These are phyloP conservation scores for Saccharum hybrid DNA, from an alignment of 202 grass and related monocot genomes.

Conservation along the genomic window DNA sequence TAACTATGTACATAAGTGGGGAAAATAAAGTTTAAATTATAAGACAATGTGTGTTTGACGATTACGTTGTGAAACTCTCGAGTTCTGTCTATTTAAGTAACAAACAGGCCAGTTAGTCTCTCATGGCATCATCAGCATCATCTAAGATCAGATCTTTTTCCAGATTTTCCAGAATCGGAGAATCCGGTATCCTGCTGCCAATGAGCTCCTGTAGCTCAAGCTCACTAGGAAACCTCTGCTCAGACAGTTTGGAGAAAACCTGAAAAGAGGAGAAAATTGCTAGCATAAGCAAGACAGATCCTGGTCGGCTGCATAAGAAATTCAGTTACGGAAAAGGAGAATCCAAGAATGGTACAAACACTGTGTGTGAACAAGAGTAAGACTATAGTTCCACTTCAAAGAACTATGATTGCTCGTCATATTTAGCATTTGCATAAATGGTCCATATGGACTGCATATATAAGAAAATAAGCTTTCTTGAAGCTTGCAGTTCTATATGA, in stretches of 20 bases:
- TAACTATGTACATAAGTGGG: slow-evolving; percentile 44
- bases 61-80: neutral
- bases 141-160: slow-evolving; percentile 57
- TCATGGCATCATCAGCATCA: neutral
- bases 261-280: slow-evolving; percentile 46
- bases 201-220: slow-evolving; percentile 78
- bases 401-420: neutral
- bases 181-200: slow-evolving; percentile 49
- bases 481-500: neutral
- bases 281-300: slow-evolving; percentile 29
- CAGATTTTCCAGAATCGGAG: slow-evolving; percentile 55
- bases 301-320: neutral
- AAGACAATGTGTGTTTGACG: neutral
- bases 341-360: neutral
- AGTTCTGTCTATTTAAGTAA: slow-evolving; percentile 31
- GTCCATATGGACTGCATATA: neutral
- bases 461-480: neutral
- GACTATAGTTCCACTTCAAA: neutral
- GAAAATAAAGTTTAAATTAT: neutral
- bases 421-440: neutral
- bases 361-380: neutral
- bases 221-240: slow-evolving; percentile 92
- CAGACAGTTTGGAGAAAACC: slow-evolving; percentile 92
- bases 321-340: neutral
- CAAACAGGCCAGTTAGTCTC: neutral